Conservation (phyloP, 2,329 filamentous ascomycete species). For the Cytospora mali region DNA sequence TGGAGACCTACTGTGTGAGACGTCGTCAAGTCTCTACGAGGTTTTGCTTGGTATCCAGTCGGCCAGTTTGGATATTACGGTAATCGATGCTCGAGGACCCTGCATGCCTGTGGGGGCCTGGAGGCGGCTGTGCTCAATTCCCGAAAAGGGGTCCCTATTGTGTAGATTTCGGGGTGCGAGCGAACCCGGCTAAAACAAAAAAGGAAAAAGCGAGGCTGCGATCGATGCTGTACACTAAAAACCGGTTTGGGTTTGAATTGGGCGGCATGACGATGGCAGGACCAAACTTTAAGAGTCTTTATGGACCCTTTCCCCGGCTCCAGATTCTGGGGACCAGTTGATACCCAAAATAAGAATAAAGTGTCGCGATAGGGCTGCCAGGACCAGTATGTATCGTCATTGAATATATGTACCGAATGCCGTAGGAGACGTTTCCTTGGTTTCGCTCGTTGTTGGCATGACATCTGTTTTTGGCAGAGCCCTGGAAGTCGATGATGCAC, state of each 20-base stretch:
- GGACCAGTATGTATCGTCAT: constrained; percentile 10
- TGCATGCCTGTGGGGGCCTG: background rate
- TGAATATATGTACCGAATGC: background rate
- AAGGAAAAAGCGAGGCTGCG: constrained; percentile 6
- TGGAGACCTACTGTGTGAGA: background rate
- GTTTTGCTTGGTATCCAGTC: background rate
- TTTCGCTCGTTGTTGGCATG: constrained; percentile 1
- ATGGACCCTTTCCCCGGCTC: constrained; percentile 10
- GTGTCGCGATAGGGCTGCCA: constrained; percentile 13
- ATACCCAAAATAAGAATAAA: background rate
- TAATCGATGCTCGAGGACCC: background rate
- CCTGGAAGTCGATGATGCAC: background rate
- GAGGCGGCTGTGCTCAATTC: constrained; percentile 7
- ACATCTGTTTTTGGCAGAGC: background rate
- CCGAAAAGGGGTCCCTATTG: constrained; percentile 15
- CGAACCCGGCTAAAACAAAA: background rate
- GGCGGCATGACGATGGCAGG: constrained; percentile 11
- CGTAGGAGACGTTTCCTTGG: background rate
- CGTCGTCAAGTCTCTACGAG: background rate
- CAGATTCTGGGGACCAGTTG: constrained; percentile 2
- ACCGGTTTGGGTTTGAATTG: constrained; percentile 1
- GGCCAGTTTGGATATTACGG: background rate
- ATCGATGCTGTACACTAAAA: constrained; percentile 16
- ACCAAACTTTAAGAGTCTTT: constrained; percentile 6
- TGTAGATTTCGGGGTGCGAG: constrained; percentile 12